Evolutionary conservation across 2,329 filamentous ascomycete genomes (phyloP).

Genomic region (Penicillium sumatraense): DNA sequence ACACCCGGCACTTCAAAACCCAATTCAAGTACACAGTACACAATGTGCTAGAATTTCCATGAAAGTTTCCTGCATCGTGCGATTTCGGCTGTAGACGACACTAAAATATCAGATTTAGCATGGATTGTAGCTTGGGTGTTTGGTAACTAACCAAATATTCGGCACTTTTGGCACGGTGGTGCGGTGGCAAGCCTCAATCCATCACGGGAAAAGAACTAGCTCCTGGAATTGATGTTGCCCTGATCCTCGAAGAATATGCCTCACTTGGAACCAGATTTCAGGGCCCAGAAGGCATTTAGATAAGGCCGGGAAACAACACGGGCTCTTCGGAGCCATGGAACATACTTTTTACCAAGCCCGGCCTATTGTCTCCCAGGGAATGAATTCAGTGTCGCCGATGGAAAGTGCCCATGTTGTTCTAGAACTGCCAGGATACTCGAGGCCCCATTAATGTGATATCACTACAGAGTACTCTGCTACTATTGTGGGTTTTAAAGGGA

Average conservation of each 20-base stretch:
- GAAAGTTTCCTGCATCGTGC: neutral
- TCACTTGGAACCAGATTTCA: neutral
- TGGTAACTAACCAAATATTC: neutral
- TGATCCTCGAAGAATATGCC: neutral
- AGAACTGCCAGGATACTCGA: neutral
- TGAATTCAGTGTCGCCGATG: neutral
- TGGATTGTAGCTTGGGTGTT: neutral
- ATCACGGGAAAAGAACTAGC: neutral
- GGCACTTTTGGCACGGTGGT: neutral
- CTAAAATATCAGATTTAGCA: neutral
- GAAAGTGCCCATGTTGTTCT: neutral
- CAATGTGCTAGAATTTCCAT: neutral
- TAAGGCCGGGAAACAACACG: neutral
- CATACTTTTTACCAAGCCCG: neutral
- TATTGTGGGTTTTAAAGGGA: neutral
- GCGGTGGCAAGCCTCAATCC: neutral
- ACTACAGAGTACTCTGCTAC: neutral
- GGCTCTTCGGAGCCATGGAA: neutral
- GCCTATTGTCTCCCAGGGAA: neutral
- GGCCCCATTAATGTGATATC: neutral
- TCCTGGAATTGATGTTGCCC: neutral
- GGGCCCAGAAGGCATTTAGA: neutral
- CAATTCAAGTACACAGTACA: too few relatives aligned
- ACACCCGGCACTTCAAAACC: neutral
- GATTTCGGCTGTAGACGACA: neutral